Conservation (phyloP, 306 rosid genomes). For the Myrica gale region DNA sequence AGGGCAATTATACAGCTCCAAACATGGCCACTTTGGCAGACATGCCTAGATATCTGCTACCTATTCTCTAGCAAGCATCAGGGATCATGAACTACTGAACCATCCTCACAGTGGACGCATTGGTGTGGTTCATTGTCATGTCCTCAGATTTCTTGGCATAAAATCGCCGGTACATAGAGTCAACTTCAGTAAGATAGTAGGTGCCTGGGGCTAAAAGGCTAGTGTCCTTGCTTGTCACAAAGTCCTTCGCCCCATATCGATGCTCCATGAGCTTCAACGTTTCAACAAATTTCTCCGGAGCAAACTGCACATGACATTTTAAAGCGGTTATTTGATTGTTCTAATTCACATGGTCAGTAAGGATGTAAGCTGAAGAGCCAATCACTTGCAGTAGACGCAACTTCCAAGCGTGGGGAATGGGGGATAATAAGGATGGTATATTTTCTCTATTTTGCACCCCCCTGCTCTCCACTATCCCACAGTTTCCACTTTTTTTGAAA, state of each 20-base stretch:
- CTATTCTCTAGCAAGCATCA: constrained; percentile 18
- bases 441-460: no score
- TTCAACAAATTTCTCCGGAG: constrained; percentile 73
- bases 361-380: neutral
- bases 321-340: neutral
- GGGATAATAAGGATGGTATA: no score
- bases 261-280: constrained; percentile 88
- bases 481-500: no score
- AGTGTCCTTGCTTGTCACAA: constrained; percentile 76
- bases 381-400: neutral
- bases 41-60: no score
- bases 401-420: neutral
- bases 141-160: constrained; percentile 49
- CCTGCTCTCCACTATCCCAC: no score
- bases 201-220: constrained; percentile 75
- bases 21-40: neutral
- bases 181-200: constrained; percentile 93
- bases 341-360: neutral
- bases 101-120: constrained; percentile 30
- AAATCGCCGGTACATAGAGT: constrained; percentile 77
- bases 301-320: constrained; percentile 43
- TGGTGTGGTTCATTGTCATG: neutral
- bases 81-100: constrained; percentile 56
- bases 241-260: constrained; percentile 85
- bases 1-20: neutral